phyloP scores from a whole-genome alignment of 2,329 filamentous ascomycete genomes.

The Pseudogymnoascus sp. region DNA sequence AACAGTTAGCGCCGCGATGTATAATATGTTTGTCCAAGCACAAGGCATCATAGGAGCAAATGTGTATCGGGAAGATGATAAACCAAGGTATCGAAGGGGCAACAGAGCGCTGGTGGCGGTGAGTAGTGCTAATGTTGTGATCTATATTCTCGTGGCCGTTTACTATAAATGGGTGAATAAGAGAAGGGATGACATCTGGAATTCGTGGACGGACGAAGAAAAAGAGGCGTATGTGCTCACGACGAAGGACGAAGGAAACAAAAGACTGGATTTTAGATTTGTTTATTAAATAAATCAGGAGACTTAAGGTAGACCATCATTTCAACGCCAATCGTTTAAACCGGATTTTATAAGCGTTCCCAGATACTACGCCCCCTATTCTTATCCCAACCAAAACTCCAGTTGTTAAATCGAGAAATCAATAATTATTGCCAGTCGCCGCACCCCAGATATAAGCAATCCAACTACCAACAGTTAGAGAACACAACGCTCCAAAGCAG shows the following conservation, averaged over 20 bases:
- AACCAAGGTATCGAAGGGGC: slow-evolving; percentile 46
- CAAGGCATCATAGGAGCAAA: slow-evolving; percentile 32
- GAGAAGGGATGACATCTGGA: slow-evolving; percentile 35
- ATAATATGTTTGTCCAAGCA: slow-evolving; percentile 48
- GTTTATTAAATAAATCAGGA: slow-evolving; percentile 18
- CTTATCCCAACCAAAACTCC: not conserved
- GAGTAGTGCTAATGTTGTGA: slow-evolving; percentile 37
- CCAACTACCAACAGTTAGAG: slow-evolving; percentile 47
- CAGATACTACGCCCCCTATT: not conserved
- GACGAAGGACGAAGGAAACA: slow-evolving; percentile 36
- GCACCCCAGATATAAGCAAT: slow-evolving; percentile 54
- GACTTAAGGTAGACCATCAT: too few relatives aligned
- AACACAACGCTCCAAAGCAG: slow-evolving; percentile 38
- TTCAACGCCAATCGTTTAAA: too few relatives aligned
- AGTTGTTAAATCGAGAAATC: not conserved
- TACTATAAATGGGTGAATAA: slow-evolving; percentile 42
- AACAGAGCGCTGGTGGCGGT: slow-evolving; percentile 49
- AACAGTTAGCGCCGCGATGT: slow-evolving; percentile 56
- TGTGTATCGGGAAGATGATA: slow-evolving; percentile 40
- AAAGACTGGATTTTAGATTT: slow-evolving; percentile 31
- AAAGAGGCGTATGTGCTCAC: slow-evolving; percentile 39
- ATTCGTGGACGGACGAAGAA: slow-evolving; percentile 37
- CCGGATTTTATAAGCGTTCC: not conserved
- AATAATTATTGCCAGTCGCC: slow-evolving; percentile 42
- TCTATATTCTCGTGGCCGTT: slow-evolving; percentile 38